A percentile compares a stretch with the other conserved stretches of the same genome.
Evolutionary conservation across 2,329 filamentous ascomycete genomes (phyloP).

Genomic region (Mycosphaerella sp.): DNA sequence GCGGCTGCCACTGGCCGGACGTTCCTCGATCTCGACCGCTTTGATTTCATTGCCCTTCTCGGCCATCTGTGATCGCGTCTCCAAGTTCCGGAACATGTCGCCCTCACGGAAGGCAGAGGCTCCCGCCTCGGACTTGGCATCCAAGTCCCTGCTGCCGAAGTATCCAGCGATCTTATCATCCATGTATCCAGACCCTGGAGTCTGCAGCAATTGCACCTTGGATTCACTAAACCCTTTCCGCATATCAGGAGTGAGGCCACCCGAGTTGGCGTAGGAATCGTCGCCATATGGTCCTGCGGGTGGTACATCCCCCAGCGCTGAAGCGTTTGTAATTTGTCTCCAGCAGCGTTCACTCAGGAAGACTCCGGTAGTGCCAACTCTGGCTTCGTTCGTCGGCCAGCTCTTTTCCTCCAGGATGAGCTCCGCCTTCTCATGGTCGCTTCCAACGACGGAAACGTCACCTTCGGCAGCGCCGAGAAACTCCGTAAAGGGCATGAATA

Average conservation of each 20-base stretch:
- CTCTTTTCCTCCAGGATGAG: slow-evolving; percentile 84
- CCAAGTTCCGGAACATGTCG: slow-evolving; percentile 97
- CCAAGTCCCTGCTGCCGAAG: slow-evolving; percentile 71
- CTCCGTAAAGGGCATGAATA: slow-evolving; percentile 93
- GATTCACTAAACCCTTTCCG: slow-evolving; percentile 53
- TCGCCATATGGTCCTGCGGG: slow-evolving; percentile 44
- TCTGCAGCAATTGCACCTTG: slow-evolving; percentile 50
- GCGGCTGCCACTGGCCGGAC: slow-evolving; percentile 67
- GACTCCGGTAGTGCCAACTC: slow-evolving; percentile 83
- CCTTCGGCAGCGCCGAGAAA: slow-evolving; percentile 84
- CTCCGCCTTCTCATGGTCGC: slow-evolving; percentile 85
- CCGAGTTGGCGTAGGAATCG: slow-evolving; percentile 55
- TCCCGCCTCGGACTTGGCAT: slow-evolving; percentile 84
- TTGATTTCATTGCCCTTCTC: slow-evolving; percentile 90
- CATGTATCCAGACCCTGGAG: slow-evolving; percentile 52
- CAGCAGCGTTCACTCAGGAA: slow-evolving; percentile 95
- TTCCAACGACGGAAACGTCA: slow-evolving; percentile 80
- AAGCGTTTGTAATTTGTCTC: slow-evolving; percentile 77
- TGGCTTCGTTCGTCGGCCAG: slow-evolving; percentile 88
- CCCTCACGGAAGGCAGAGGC: slow-evolving; percentile 84
- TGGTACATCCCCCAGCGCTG: slow-evolving; percentile 53
- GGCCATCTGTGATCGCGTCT: slow-evolving; percentile 88
- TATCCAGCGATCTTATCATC: slow-evolving; percentile 77
- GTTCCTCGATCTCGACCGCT: slow-evolving; percentile 83
- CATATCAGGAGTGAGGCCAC: slow-evolving; percentile 49